These are phyloP conservation scores for Phaeosphaeriaceae sp. DNA, from an alignment of 2,329 filamentous ascomycete species.

Conservation along the genomic window DNA sequence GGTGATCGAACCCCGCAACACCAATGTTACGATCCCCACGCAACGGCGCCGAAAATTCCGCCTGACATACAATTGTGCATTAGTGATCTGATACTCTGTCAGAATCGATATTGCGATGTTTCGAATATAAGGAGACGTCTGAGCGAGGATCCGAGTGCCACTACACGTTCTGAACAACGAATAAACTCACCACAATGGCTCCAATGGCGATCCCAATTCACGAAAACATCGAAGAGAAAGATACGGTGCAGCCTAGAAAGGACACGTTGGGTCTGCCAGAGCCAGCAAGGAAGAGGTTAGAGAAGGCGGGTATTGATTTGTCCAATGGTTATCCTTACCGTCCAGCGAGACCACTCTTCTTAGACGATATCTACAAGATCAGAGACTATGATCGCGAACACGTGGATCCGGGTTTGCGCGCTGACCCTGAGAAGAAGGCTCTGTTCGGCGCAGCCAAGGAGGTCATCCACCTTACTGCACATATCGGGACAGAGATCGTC, in stretches of 20 bases:
- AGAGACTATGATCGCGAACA: constrained; percentile 54
- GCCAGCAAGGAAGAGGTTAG: constrained; percentile 64
- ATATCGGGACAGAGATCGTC: constrained; percentile 48
- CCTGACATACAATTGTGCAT: constrained; percentile 10
- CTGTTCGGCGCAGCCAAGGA: constrained; percentile 53
- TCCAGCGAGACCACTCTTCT: constrained; percentile 70
- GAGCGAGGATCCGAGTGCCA: neutral
- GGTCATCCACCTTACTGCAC: constrained; percentile 43
- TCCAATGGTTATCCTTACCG: constrained; percentile 76
- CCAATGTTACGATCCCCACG: constrained; percentile 16
- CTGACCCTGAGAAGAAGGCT: constrained; percentile 56
- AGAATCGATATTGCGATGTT: neutral
- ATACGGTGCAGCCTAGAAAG: constrained; percentile 69
- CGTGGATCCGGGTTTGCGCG: constrained; percentile 57
- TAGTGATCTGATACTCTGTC: constrained; percentile 16
- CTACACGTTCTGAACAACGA: neutral
- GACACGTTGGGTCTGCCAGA: constrained; percentile 70
- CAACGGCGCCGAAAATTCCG: constrained; percentile 1
- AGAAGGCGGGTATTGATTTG: constrained; percentile 74
- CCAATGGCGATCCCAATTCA: constrained; percentile 65
- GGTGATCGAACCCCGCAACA: constrained; percentile 49
- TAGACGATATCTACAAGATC: constrained; percentile 75
- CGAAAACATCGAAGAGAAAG: constrained; percentile 62
- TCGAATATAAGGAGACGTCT: constrained; percentile 21
- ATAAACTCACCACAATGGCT: constrained; percentile 53